Conservation (phyloP, 2,329 filamentous ascomycete genomes). For the Gnomoniopsis smithogilvyi region DNA sequence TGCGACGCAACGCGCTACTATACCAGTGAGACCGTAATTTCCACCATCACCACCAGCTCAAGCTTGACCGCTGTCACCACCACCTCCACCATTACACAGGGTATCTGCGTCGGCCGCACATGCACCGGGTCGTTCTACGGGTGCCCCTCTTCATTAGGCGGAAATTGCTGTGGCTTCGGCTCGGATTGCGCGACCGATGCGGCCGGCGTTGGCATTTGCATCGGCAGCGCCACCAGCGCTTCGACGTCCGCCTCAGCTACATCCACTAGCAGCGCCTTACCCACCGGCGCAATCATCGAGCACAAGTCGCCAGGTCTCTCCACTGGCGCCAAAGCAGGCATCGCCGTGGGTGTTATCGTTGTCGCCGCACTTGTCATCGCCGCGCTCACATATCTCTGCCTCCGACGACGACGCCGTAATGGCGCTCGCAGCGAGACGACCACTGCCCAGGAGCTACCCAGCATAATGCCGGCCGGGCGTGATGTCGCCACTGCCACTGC, state of each 20-base stretch:
- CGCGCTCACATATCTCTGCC: constrained; percentile 43
- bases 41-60: constrained; percentile 22
- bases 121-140: constrained; percentile 29
- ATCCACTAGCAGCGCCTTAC: constrained; percentile 30
- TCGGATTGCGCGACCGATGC: constrained; percentile 35
- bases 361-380: constrained; percentile 41
- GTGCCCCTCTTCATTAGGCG: constrained; percentile 30
- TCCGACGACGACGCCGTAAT: constrained; percentile 35
- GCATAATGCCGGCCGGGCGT: constrained; percentile 1
- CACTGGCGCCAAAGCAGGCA: constrained; percentile 51
- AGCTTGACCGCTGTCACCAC: constrained; percentile 15
- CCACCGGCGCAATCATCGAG: constrained; percentile 24
- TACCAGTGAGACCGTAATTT: constrained; percentile 26
- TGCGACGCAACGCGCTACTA: constrained; percentile 29
- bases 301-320: constrained; percentile 29
- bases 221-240: constrained; percentile 21
- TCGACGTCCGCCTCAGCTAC: constrained; percentile 21
- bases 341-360: constrained; percentile 51
- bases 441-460: constrained; percentile 13
- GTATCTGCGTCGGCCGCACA: constrained; percentile 29
- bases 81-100: not conserved
- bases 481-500: not conserved
- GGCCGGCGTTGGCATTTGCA: constrained; percentile 27
- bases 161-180: constrained; percentile 32
- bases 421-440: constrained; percentile 4